Evolutionary conservation across 371 early-diverging fungal genomes (phyloP).

Genomic region (Mucor piriformis): DNA sequence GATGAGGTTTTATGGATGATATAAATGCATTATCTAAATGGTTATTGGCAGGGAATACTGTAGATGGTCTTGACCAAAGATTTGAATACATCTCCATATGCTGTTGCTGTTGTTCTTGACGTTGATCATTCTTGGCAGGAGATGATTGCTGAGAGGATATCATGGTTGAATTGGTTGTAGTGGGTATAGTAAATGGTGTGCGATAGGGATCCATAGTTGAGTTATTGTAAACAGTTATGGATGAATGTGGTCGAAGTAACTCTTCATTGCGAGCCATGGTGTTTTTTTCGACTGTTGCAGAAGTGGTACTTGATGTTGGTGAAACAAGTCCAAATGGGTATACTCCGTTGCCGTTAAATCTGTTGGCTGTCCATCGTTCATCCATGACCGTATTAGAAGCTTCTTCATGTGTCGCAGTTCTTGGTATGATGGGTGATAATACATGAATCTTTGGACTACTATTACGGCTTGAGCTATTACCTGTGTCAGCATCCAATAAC

Average conservation of each 20-base stretch:
- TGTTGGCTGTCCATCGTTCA: slow-evolving; percentile 1
- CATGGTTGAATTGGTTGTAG: background rate
- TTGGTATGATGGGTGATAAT: slow-evolving; percentile 23
- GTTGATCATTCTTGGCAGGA: background rate
- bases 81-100: slow-evolving; percentile 19
- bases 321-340: slow-evolving; percentile 10
- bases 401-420: slow-evolving; percentile 1
- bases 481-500: slow-evolving; percentile 17
- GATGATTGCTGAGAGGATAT: slow-evolving; percentile 10
- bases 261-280: slow-evolving; percentile 16
- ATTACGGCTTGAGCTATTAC: slow-evolving; percentile 9
- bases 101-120: background rate
- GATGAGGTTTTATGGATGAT: background rate
- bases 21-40: background rate
- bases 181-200: slow-evolving; percentile 5
- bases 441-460: slow-evolving; percentile 19
- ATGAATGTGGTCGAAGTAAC: slow-evolving; percentile 4
- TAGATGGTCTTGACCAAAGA: background rate
- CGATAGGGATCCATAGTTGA: background rate
- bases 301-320: slow-evolving; percentile 15
- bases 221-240: background rate
- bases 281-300: slow-evolving; percentile 8
- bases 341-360: background rate
- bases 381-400: background rate
- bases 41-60: background rate